Base-by-base conservation (phyloP, 495 filamentous ascomycete genomes). In the Penicillium steckii region DNA sequence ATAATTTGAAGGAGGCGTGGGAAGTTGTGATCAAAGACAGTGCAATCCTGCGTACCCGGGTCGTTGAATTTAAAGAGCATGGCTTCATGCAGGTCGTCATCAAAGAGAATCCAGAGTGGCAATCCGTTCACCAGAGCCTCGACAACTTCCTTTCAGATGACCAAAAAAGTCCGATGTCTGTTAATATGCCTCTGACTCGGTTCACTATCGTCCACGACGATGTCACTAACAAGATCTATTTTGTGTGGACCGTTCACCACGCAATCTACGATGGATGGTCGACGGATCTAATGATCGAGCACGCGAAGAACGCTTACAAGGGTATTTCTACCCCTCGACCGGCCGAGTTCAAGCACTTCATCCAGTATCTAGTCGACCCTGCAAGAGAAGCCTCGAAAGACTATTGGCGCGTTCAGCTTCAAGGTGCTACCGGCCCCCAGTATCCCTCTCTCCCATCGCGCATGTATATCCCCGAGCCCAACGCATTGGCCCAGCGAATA, bases 51-150 rank as follows among this genome's bases (percentile, higher is more conserved):
- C 72, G 80, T 3, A 83, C 80, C 3, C 64, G 79, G 27, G 71
- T 84, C 35, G 71, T 79, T 8, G 74, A 78, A 41, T 37, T 73
- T 3, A 57, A 61, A 8, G 41, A 63, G 4, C 59, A 61, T 24
- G 77, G 79, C 21, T 59, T 79, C 18, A 67, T 79, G 64, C 79
- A 81, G 52, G 75, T 75, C 0, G 70, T 81, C 8, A 49, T 75
- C 40, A 73, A 72, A 38, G 66, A 68, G 46, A 48, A 48, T 22
- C 60, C 69, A n/a, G 53, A 55, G 18, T 68, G 68, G 64, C 42
- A 46, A n/a, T 32, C 43, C 8, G 15, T 29, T n/a, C 48, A 62
- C 15, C 53, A 50, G 0, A 70, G 62, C 1, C 59, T 81, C 2
- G 57, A 66, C 10, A 52, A 72, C 26, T 79, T 79, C 49, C 60